Evolutionary conservation across 169 alveolate species (phyloP).

Genomic region (Perkinsus chesapeaki): DNA sequence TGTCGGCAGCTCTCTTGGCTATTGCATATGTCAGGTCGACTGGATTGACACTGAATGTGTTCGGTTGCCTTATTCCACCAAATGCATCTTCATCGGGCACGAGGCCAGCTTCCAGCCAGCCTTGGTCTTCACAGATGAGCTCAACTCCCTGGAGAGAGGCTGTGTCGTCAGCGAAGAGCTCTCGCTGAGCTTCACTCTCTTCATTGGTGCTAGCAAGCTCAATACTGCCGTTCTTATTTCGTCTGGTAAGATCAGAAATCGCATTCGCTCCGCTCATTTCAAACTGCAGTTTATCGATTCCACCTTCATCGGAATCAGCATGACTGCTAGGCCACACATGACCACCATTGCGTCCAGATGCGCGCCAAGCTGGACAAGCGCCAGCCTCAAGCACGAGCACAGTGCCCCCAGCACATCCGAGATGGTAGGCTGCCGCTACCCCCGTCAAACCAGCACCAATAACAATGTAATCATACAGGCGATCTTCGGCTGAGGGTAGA

Average conservation of each 20-base stretch:
- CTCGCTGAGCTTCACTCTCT: neutral
- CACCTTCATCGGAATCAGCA: neutral
- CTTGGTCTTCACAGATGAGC: neutral
- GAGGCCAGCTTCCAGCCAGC: neutral
- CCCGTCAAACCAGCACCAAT: neutral
- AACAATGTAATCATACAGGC: neutral
- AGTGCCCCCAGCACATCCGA: neutral
- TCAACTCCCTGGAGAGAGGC: neutral
- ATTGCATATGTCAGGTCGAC: neutral
- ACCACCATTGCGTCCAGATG: neutral
- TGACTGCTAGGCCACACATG: neutral
- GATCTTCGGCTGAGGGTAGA: neutral
- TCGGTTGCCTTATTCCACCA: neutral
- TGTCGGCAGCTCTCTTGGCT: neutral
- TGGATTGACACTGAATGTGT: neutral
- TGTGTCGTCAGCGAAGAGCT: neutral
- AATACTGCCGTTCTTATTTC: neutral
- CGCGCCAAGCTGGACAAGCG: neutral
- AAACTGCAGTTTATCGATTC: neutral
- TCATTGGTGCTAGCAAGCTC: neutral
- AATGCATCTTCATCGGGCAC: neutral
- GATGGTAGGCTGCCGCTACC: neutral
- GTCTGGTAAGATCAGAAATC: neutral
- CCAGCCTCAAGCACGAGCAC: neutral
- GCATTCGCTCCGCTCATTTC: neutral